Base-by-base conservation (phyloP, 179 eudicot genomes). In the Camellia oleifera region DNA sequence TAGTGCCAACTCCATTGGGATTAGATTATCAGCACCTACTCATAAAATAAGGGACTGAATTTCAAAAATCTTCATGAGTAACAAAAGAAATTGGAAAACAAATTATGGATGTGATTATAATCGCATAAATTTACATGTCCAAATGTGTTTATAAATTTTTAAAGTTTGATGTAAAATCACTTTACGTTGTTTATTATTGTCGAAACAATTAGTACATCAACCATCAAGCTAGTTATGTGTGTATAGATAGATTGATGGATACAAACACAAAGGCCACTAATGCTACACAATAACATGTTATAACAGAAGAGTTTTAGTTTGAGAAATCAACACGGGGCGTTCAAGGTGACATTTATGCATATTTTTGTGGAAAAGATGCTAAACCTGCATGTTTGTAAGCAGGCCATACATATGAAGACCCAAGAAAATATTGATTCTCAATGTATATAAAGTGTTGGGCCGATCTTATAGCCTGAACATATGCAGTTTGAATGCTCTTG, bases 391-490 rank as follows among this genome's bases (percentile, higher is more conserved):
- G 80, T 88, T 86, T 93, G 88, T 95, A 89, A 17, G 94, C 84
- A 7, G 97, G 97, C 99, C 99, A 95, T 81, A 93, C 99, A 86
- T 95, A 95, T 9, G 99, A 95, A 17, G 97, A 93, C 79, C 99
- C 99, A 76, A 95, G 80, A 82, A 95, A 95, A 84, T 95, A 93
- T 77, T 95, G 98, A 74, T 95, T 95, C 83, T 95, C 98, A 76
- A 95, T 95, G 73, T 95, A 95, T 80, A 95, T 89, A 80, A 93
- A 95, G 80, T 86, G 93, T 87, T 93, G 93, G 45, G 97, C 99
- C 72, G 97, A 91, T 89, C 97, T 89, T 85, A 95, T 95, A 72
- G 99, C 97, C 83, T 95, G 95, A 73, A 95, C 86, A 75, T 95
- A 95, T 65, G 99, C 97, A 80, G 93, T 90, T 83, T 93, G 97